phyloP scores from a whole-genome alignment of 164 flowering plant species.

The Aristolochia contorta region DNA sequence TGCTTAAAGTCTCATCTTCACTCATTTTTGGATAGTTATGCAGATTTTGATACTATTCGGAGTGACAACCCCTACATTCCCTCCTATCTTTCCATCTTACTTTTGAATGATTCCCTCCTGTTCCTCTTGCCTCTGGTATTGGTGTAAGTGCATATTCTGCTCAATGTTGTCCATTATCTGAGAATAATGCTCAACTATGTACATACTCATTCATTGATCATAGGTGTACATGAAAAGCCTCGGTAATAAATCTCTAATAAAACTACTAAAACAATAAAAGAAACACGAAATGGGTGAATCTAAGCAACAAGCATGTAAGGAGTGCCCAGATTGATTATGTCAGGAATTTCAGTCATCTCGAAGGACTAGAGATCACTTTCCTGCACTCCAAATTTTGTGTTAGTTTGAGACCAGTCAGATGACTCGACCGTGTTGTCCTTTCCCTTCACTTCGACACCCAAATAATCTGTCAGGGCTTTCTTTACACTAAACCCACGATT shows the following conservation, averaged over 20 bases:
- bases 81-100: no score
- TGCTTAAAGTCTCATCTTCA: no score
- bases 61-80: no score
- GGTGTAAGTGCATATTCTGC: no score
- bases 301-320: no score
- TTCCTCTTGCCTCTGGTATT: no score
- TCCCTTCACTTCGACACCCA: conserved; percentile 44
- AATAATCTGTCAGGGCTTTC: conserved; percentile 66
- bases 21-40: no score
- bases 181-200: neutral
- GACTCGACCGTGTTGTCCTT: conserved; percentile 28
- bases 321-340: neutral
- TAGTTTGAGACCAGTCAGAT: conserved; percentile 3
- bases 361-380: neutral
- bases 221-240: neutral
- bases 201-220: neutral
- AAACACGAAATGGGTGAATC: no score
- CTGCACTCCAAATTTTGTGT: conserved; percentile 10
- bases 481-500: conserved; percentile 71
- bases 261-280: no score
- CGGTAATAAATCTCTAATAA: no score
- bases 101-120: no score
- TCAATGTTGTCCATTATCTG: neutral
- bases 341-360: neutral
- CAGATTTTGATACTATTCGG: no score